phyloP scores from a whole-genome alignment of 768 basidiomycete species.

The Mycena latifolia region DNA sequence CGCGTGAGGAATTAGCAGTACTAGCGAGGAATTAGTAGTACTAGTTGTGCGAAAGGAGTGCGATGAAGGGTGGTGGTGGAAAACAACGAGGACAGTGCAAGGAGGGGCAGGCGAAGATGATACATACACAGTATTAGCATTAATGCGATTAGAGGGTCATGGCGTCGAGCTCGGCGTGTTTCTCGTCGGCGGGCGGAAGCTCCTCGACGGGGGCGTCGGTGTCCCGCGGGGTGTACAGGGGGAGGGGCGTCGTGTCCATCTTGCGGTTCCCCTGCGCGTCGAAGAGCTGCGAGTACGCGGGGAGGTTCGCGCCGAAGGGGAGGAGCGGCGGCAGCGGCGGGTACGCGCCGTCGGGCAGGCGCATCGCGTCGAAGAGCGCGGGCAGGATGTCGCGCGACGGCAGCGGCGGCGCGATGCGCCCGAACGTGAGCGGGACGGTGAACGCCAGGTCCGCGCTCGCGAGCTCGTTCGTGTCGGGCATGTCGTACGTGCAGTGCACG shows the following conservation, averaged over 20 bases:
- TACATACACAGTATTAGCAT: too few relatives aligned
- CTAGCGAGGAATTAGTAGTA: too few relatives aligned
- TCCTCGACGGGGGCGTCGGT: background rate
- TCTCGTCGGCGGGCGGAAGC: conserved; percentile 17
- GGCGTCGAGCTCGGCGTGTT: conserved; percentile 5
- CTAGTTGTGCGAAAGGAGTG: too few relatives aligned
- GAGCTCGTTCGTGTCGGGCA: conserved; percentile 49
- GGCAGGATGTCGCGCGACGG: conserved; percentile 35
- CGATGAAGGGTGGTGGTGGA: too few relatives aligned
- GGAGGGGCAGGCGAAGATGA: too few relatives aligned
- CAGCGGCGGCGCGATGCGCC: conserved; percentile 52
- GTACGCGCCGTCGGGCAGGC: conserved; percentile 34
- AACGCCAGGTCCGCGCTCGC: conserved; percentile 54
- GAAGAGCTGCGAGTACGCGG: conserved; percentile 85
- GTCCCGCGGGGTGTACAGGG: conserved; percentile 65
- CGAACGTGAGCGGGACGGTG: conserved; percentile 65
- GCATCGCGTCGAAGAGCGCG: conserved; percentile 31
- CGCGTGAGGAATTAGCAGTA: too few relatives aligned
- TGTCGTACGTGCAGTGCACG: conserved; percentile 58
- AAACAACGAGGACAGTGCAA: too few relatives aligned
- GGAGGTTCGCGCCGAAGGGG: conserved; percentile 55
- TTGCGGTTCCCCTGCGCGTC: conserved; percentile 79
- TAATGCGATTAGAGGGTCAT: too few relatives aligned
- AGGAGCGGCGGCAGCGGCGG: conserved; percentile 25
- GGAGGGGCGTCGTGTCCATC: conserved; percentile 78